Percentiles rank a stretch among this genome's conserved stretches.
These are phyloP conservation scores for Austroboletus eburneus DNA, from an alignment of 768 basidiomycete species.

Conservation along the genomic window DNA sequence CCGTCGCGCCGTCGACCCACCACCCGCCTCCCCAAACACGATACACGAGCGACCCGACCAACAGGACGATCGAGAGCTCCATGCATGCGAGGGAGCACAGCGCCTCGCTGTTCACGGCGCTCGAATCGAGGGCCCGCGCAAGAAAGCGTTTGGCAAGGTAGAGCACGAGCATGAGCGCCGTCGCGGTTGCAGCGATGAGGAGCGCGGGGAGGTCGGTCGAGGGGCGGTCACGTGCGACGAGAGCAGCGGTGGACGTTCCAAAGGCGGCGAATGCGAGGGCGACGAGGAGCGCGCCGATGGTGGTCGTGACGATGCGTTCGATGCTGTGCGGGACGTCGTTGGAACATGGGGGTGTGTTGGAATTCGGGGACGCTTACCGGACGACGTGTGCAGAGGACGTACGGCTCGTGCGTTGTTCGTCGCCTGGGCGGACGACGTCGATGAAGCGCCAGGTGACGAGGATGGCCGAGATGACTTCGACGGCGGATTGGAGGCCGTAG, in stretches of 20 bases:
- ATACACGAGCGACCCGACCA: conserved; percentile 39
- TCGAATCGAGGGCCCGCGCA: conserved; percentile 41
- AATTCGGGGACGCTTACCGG: conserved; percentile 3
- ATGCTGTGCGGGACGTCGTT: conserved; percentile 19
- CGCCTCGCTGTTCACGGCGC: conserved; percentile 42
- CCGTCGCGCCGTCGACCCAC: conserved; percentile 20
- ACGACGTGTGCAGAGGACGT: conserved; percentile 7
- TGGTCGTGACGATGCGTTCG: conserved; percentile 35
- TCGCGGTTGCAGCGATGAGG: conserved; percentile 40
- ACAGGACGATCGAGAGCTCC: conserved; percentile 41
- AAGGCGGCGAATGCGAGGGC: conserved; percentile 36
- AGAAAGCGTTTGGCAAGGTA: conserved; percentile 45
- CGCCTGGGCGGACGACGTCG: conserved; percentile 29
- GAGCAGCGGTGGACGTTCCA: conserved; percentile 32
- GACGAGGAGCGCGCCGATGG: conserved; percentile 36
- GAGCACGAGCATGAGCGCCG: conserved; percentile 37
- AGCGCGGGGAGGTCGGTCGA: conserved; percentile 37
- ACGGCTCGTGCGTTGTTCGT: conserved; percentile 19
- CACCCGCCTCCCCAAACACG: conserved; percentile 42
- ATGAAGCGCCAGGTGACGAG: conserved; percentile 46
- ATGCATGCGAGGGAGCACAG: conserved; percentile 41
- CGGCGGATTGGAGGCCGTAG: conserved; percentile 45
- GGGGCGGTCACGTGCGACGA: conserved; percentile 35
- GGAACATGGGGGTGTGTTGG: background rate
- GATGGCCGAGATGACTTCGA: conserved; percentile 42